Evolutionary conservation across 805 yeast genomes (phyloP), one percentile per base, ranked within the genome.

Genomic region (Zygotorulaspora danielsina): DNA sequence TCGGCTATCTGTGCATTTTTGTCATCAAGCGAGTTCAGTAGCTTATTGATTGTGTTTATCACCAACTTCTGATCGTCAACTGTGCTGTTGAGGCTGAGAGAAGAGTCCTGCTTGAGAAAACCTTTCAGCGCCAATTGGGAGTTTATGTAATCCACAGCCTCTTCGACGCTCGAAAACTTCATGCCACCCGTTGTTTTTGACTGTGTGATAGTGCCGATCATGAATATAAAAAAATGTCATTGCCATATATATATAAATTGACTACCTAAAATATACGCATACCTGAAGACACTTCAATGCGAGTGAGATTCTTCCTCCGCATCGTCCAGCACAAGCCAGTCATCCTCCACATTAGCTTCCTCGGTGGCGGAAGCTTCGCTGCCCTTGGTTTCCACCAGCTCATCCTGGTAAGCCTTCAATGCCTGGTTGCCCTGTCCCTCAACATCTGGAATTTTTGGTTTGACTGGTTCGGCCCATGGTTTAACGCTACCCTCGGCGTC

Each of bases 401-500:
- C 67, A 31, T 78, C 50, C 60, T 78, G 85, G 70, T 86, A 86
- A 44, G 75, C 79, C 45, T 77, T 67, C 52, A 86, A 70, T 40
- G 82, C 81, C 26, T 71, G 71, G 46, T 84, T 76, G 50, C 80
- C 76, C 54, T 77, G 77, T 44, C 76, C 77, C 65, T 86, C 95
- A 41, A 76, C 62, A 49, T 75, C 67, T 54, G 97, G 97, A 33
- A 71, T 65, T 51, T 76, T 64, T 55, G 97, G 95, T 53, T 87
- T 76, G 48, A 74, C 65, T 57, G 97, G 97, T 48, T 79, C 70
- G 46, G 72, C 66, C 93, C 96, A 93, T 55, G 84, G 78, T 69
- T 82, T 79, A 53, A 88, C 90, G 50, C 81, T 75, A 49, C 78
- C 75, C 57, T 80, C 87, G 47, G 90, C 81, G 53, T 84, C 95